Base-by-base conservation (phyloP, 2,329 filamentous ascomycete genomes). In the Penicillium italicum region DNA sequence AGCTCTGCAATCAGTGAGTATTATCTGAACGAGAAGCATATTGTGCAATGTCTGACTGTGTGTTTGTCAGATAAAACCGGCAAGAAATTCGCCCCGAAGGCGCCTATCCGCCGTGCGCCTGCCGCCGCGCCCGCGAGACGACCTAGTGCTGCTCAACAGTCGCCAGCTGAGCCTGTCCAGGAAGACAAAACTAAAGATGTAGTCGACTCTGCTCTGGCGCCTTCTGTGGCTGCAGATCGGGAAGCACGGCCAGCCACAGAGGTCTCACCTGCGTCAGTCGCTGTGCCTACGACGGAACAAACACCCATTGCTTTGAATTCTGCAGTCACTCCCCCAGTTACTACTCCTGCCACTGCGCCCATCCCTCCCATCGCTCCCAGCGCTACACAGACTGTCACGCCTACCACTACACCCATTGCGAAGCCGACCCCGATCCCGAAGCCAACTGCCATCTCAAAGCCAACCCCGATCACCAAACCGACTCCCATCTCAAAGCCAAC, bases 31-130 rank as follows among this genome's bases (percentile, higher is more conserved):
- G 10, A 8, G 1, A 16, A 14, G 1, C 1, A 7, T 20, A 12
- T 7, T 24, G 12, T 10, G 20, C n/a, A 8, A 20, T 42, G 37
- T 48, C 60, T 62, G 44, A 64, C 44, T 33, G 9, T 42, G 34
- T 53, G 28, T 50, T 48, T 36, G 58, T 9, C 55, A 75, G 79
- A 75, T 64, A 87, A 88, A 79, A 87, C 87, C 76, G 80, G 87
- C 72, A 89, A 89, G 76, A 88, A 89, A 74, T 90, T 91, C 76
- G 88, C 88, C 70, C 87, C 87, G 42, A 90, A 88, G 76, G 82
- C 83, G 61, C 83, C 82, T 33, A 77, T 79, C 61, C 82, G 85
- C 67, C 79, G 81, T 56, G 77, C 78, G 60, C 74, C 73, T 55
- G 60, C 64, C 44, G 67, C 67, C 54, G 68, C 70, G 45, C 65